These are phyloP conservation scores for Wallemia ichthyophaga DNA, from an alignment of 1,284 basidiomycete genomes.

Conservation along the genomic window DNA sequence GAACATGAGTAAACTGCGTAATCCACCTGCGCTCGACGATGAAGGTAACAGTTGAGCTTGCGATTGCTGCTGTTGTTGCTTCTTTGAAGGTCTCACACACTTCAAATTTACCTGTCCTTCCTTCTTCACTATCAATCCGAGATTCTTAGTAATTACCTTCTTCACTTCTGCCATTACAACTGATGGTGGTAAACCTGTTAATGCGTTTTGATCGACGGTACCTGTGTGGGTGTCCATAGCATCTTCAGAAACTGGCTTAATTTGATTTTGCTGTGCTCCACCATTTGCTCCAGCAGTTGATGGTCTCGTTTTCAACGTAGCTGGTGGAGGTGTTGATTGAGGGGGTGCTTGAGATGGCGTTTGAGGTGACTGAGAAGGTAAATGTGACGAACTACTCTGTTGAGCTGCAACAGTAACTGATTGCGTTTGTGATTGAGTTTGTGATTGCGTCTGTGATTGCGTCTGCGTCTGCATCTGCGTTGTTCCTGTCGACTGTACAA, in stretches of 20 bases:
- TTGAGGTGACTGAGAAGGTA: no score
- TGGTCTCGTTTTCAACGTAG: not conserved
- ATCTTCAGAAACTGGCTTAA: not conserved
- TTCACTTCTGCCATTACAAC: constrained; percentile 16
- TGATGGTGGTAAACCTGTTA: constrained; percentile 15
- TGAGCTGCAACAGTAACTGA: no score
- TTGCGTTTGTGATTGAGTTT: no score
- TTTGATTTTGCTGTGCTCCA: not conserved
- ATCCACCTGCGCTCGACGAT: not conserved
- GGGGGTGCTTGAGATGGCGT: no score
- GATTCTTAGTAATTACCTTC: constrained; percentile 5
- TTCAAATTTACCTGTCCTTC: not conserved
- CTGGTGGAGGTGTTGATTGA: no score
- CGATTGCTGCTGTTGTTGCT: not conserved
- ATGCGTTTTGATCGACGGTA: constrained; percentile 18
- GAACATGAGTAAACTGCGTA: not conserved
- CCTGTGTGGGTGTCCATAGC: constrained; percentile 15
- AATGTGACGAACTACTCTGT: no score
- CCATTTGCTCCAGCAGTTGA: not conserved
- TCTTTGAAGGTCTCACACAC: not conserved
- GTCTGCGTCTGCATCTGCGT: no score
- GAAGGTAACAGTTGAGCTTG: not conserved
- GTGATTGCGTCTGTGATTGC: no score
- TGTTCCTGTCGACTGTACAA: not conserved
- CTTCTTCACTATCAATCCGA: not conserved